Evolutionary conservation across 306 rosid species (phyloP), one percentile per base, ranked within the genome.

Genomic region (Dryas alaskensis): DNA sequence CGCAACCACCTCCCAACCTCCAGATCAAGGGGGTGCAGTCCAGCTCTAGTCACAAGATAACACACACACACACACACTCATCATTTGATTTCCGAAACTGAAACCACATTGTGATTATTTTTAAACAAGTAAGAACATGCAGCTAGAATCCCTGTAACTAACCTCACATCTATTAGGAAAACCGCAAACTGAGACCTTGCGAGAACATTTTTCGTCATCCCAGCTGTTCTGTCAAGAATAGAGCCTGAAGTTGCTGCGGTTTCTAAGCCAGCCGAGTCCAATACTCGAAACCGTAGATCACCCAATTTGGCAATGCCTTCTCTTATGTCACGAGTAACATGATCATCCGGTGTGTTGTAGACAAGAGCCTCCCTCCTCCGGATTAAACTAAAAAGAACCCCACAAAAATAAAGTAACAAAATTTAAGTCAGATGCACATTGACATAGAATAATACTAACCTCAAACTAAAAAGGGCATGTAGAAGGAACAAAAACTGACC

Each of bases 241-340:
- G 98, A 91, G 40, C 90, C 91, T 0, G 92, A 91, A 80, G 90
- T 51, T 42, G 95, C 88, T 49, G 87, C 78, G 2, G 92, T 85
- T 86, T 94, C 97, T 75, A 94, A 78, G 66, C 96, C 98, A 75
- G 98, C 96, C 25, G 98, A 91, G 65, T 94, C 98, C 84, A 94
- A 75, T 12, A 91, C 98, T 75, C 82, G 87, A 87, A 94, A 91
- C 39, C 98, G 87, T 58, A 94, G 76, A 85, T 94, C 85, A 67
- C 95, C 87, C 82, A 94, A 81, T 77, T 91, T 94, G 37, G 98
- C 98, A 71, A 94, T 67, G 50, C 97, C 98, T 81, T 91, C 97
- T 51, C 97, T 85, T 11, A 94, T 76, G 76, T 94, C 98, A 45
- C 98, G 88, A 61, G 98, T 94, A 55, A 94, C 98, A 73, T 94